Evolutionary conservation across 305 asterid genomes (phyloP).

Genomic region (Fraxinus ornus): DNA sequence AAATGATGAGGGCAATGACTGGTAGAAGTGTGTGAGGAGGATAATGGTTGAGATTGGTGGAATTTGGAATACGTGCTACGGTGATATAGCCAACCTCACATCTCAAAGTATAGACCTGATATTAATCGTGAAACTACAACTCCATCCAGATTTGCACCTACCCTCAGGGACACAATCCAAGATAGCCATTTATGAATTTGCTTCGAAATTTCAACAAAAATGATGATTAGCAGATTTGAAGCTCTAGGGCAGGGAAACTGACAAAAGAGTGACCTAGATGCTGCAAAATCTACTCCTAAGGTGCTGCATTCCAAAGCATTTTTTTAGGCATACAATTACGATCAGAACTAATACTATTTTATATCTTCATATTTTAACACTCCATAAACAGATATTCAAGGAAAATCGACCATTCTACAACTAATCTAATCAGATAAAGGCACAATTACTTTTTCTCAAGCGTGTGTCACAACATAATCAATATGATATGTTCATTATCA

Average conservation of each 20-base stretch:
- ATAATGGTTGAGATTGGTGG: not conserved
- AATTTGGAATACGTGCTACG: not conserved
- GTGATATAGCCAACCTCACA: not conserved
- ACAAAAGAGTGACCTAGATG: not conserved
- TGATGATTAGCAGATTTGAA: not conserved
- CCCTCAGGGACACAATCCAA: not conserved
- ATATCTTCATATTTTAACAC: not conserved
- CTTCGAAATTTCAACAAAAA: not conserved
- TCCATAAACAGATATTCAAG: not conserved
- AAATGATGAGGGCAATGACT: not conserved
- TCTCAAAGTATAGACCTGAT: not conserved
- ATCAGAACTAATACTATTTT: not conserved
- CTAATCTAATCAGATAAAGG: not conserved
- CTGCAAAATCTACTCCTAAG: not conserved
- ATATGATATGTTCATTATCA: not conserved
- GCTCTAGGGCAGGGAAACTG: not conserved
- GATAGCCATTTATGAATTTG: not conserved
- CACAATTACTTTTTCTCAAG: not conserved
- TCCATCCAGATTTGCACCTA: not conserved
- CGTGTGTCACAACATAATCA: not conserved
- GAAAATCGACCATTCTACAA: not conserved
- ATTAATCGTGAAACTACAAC: not conserved
- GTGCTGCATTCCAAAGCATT: not conserved
- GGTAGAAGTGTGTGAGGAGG: not conserved
- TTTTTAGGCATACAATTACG: not conserved